Base-by-base conservation (phyloP, 2,329 filamentous ascomycete species). In the Epicoccum sorghinum region DNA sequence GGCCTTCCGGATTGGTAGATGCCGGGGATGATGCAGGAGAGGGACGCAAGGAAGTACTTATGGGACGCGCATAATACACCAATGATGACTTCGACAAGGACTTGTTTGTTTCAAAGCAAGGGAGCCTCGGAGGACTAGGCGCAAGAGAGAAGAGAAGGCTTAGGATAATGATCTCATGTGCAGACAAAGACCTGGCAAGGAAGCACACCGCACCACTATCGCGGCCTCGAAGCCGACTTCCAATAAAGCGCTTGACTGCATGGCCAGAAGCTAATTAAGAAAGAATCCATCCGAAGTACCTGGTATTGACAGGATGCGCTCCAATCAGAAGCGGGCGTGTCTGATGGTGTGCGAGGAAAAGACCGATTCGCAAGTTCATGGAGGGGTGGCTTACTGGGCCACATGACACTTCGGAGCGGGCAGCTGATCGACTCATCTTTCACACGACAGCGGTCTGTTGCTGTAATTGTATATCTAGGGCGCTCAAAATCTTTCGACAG, bases 311-410 rank as follows among this genome's bases (percentile, higher is more conserved):
- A 53, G 47, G 42, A 47, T 61, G 65, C 61, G 57, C 61, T 64
- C 71, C 71, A 73, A 74, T 73, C 61, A 68, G 51, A 39, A 10
- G 40, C 40, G 13, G 47, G 56, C 55, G 52, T 59, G 42, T 43
- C 55, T 72, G 65, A 64, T 72, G 70, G 71, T 72, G 71, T 69
- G 70, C 64, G 65, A 70, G 65, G 62, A 70, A 63, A 59, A 47
- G 62, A 64, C 62, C 71, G 71, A 73, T 73, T 73, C 70, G 71
- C 59, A 70, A 60, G 66, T 64, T 63, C 48, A 61, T 56, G 60
- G 62, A 65, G 57, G 63, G 60, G 72, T 74, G 72, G 72, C 72
- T 73, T 69, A 69, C 66, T 61, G 56, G 67, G 62, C 71, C 72
- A 72, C 69, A 69, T 74, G 72, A 74, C 64, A 58, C 59, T 37